A percentile compares a stretch with the other conserved stretches of the same genome.
Conservation (phyloP, 495 filamentous ascomycete genomes). For the Xylaria intraflava region DNA sequence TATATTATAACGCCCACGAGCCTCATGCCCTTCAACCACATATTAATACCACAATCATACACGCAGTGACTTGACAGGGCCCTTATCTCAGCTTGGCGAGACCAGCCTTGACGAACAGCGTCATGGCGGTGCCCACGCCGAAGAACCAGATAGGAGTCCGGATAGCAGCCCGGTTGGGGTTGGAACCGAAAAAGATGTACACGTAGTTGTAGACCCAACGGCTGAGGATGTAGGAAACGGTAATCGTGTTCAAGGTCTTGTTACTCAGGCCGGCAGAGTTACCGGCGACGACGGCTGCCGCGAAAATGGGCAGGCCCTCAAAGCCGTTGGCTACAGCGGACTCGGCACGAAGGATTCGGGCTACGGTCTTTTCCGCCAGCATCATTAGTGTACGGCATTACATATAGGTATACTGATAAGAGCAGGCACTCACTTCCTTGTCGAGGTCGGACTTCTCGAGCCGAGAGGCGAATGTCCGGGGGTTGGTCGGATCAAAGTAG, state of each 20-base stretch:
- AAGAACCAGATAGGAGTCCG: slow-evolving; percentile 35
- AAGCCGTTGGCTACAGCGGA: slow-evolving; percentile 42
- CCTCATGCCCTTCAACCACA: too few species aligned
- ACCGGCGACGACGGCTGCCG: slow-evolving; percentile 44
- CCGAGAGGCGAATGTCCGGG: slow-evolving; percentile 25
- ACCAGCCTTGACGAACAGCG: slow-evolving; percentile 41
- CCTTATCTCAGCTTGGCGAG: slow-evolving; percentile 3
- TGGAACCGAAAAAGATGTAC: slow-evolving; percentile 39
- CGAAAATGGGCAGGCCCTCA: slow-evolving; percentile 45
- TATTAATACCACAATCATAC: too few species aligned
- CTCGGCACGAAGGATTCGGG: slow-evolving; percentile 42
- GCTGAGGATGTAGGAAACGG: slow-evolving; percentile 34
- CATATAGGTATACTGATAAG: too few species aligned
- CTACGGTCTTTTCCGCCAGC: not conserved
- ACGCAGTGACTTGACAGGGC: too few species aligned
- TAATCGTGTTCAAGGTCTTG: slow-evolving; percentile 33
- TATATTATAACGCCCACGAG: too few species aligned
- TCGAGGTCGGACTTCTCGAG: slow-evolving; percentile 36
- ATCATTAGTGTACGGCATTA: not conserved
- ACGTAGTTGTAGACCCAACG: slow-evolving; percentile 40
- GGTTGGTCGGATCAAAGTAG: slow-evolving; percentile 23
- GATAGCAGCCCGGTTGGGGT: slow-evolving; percentile 24
- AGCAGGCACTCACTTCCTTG: slow-evolving; percentile 28
- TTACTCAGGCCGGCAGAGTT: slow-evolving; percentile 34
- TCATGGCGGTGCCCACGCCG: slow-evolving; percentile 24